Evolutionary conservation across 352 stramenopile species (phyloP).

Genomic region (Phytopythium sindhum): DNA sequence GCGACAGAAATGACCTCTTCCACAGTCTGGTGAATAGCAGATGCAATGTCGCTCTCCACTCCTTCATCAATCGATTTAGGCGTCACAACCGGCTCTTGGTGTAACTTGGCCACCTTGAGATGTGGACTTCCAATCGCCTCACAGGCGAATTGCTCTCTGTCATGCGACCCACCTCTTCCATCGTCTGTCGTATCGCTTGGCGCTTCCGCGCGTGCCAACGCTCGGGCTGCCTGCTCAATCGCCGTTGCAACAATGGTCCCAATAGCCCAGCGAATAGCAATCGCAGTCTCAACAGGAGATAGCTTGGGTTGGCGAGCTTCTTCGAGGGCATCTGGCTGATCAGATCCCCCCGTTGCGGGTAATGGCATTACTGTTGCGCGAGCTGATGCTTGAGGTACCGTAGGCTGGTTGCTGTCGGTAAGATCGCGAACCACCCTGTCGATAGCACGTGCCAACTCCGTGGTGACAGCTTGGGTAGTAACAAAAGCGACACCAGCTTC

Average conservation of each 20-base stretch:
- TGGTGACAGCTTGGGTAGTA: background rate
- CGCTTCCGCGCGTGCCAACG: background rate
- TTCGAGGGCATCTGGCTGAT: background rate
- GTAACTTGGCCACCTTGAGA: background rate
- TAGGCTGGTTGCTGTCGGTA: background rate
- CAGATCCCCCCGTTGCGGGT: background rate
- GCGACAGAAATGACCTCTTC: background rate
- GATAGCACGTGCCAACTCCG: background rate
- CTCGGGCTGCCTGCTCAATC: slow-evolving; percentile 21
- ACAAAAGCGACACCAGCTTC: background rate
- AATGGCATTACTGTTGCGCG: background rate
- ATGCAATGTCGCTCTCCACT: background rate
- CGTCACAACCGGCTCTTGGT: background rate
- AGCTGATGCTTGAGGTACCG: background rate
- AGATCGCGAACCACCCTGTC: background rate
- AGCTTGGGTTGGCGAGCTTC: background rate
- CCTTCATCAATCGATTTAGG: background rate
- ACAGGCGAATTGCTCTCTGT: background rate
- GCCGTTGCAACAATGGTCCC: slow-evolving; percentile 38
- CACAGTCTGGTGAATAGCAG: background rate
- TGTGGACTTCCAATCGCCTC: background rate
- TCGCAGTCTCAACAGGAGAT: slow-evolving; percentile 40
- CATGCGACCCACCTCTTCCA: background rate
- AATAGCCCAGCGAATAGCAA: slow-evolving; percentile 39
- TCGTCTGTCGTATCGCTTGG: background rate